Conservation (phyloP, 2,329 filamentous ascomycete species). For the Aspergillus bombycis region DNA sequence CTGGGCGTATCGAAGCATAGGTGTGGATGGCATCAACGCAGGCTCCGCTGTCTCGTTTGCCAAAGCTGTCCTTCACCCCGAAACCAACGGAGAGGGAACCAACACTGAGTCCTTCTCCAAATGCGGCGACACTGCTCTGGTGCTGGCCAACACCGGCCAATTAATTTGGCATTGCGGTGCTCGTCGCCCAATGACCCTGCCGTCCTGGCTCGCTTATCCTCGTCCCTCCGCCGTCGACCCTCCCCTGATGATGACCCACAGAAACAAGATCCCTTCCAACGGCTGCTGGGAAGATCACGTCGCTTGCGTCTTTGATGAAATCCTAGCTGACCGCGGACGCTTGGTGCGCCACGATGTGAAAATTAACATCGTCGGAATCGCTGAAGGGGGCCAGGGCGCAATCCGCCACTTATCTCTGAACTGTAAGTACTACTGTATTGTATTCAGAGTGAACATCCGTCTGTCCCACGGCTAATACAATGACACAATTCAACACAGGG, state of each 20-base stretch:
- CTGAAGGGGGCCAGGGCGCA: constrained; percentile 64
- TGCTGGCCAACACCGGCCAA: constrained; percentile 79
- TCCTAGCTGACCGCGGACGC: constrained; percentile 52
- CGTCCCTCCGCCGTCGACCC: constrained; percentile 65
- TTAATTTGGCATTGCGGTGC: constrained; percentile 73
- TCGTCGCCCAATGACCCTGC: constrained; percentile 61
- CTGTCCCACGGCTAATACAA: background rate
- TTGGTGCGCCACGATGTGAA: constrained; percentile 54
- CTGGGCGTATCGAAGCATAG: constrained; percentile 69
- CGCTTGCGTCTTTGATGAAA: constrained; percentile 64
- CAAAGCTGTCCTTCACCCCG: constrained; percentile 43
- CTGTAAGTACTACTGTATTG: constrained; percentile 45
- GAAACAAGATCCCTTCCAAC: constrained; percentile 68
- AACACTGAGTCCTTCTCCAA: constrained; percentile 10
- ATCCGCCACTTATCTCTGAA: constrained; percentile 62
- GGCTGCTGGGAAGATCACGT: constrained; percentile 64
- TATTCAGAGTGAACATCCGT: background rate
- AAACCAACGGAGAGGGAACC: constrained; percentile 21
- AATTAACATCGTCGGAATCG: constrained; percentile 72
- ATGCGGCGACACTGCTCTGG: constrained; percentile 49
- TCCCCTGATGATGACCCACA: constrained; percentile 52
- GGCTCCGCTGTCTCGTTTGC: constrained; percentile 73
- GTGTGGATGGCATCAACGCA: constrained; percentile 65
- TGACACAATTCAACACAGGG: constrained; percentile 34
- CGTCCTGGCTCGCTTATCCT: constrained; percentile 61